Evolutionary conservation across 1,284 basidiomycete species (phyloP).

Genomic region (Termitomyces sp.): DNA sequence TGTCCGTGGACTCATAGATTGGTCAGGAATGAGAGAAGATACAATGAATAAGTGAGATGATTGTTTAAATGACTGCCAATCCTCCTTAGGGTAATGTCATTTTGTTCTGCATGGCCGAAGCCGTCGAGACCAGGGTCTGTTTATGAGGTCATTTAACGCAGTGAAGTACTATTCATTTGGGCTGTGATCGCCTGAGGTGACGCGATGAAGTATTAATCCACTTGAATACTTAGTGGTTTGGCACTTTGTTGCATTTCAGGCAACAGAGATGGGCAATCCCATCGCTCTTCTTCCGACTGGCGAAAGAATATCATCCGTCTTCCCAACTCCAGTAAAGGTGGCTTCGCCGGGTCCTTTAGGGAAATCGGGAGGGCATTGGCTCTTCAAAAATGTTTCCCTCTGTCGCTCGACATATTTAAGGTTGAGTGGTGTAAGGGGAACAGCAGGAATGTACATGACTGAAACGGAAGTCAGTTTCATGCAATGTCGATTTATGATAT

Average conservation of each 20-base stretch:
- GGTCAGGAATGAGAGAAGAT: no score
- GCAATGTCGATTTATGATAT: neutral
- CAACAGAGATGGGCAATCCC: constrained; percentile 34
- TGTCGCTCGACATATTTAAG: constrained; percentile 62
- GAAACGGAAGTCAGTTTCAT: neutral
- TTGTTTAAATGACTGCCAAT: no score
- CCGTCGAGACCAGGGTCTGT: no score
- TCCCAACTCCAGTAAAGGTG: constrained; percentile 46
- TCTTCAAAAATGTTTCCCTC: constrained; percentile 52
- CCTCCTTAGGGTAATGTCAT: no score
- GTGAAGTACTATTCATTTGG: neutral
- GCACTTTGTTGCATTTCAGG: neutral
- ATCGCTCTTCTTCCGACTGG: constrained; percentile 48
- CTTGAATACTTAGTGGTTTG: neutral
- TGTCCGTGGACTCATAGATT: no score
- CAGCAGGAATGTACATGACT: constrained; percentile 82
- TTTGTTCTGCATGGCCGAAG: no score
- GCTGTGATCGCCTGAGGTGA: neutral
- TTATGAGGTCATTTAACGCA: no score
- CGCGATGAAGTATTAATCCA: neutral
- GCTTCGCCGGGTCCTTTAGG: constrained; percentile 56
- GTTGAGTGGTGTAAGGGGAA: constrained; percentile 66
- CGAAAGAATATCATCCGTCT: constrained; percentile 41
- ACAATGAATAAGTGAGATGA: no score
- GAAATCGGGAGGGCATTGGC: constrained; percentile 71